Base-by-base conservation (phyloP, 176 grass and related monocot genomes). In the Oryza brachyantha region DNA sequence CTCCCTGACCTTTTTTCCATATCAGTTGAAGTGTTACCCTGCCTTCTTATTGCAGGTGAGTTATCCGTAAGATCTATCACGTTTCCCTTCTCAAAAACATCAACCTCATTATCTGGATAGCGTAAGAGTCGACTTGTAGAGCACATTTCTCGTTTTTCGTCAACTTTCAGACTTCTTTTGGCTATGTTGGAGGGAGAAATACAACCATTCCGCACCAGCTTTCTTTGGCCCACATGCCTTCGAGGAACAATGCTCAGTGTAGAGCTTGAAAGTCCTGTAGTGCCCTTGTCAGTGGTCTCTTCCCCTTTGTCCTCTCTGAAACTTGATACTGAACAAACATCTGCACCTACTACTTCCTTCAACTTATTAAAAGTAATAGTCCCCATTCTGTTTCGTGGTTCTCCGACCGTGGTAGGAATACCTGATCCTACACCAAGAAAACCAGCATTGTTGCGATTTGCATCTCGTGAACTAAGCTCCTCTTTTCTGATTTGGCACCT, bases 151-250 rank as follows among this genome's bases (percentile, higher is more conserved):
- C 4, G 71, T 52, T 84, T 81, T 68, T 83, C 46, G 71, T 79
- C 65, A 74, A 50, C 58, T 60, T 68, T 68, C 61, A 48, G 10
- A 31, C 63, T 72, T 86, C 5, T 81, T 74, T 65, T 78, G 70
- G 73, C 77, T 79, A 84, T 77, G 65, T 77, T 95, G 80, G 84
- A 68, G 9, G 89, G 89, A 70, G 93, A 88, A 45, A 92, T 92
- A 82, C 61, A 89, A 76, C 93, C 84, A 68, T 88, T 83, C 5
- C 78, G 84, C 19, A 95, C 93, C 68, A 92, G 52, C 40, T 25
- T 92, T 83, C 90, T 87, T 35, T 64, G 89, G 21, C 81, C 86
- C 34, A 83, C 68, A 77, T 76, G 78, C 60, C 84, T 87, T 73
- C 52, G 81, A 89, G 84, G 83, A 78, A 75, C 72, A 84, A 29